Base-by-base conservation (phyloP, 768 basidiomycete genomes). In the Pleurotus tuber-regium region DNA sequence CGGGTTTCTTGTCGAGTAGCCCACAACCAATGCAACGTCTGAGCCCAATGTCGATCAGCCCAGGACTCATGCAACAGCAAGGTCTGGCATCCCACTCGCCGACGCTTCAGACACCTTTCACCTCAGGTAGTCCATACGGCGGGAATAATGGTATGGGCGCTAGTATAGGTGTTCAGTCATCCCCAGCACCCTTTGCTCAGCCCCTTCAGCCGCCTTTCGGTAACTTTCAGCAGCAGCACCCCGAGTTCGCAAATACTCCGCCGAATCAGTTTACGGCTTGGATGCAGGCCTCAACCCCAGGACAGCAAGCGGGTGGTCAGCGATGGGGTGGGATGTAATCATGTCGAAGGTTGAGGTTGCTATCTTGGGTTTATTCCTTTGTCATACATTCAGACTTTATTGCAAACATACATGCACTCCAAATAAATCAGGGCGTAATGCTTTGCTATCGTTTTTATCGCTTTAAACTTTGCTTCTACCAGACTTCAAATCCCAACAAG, bases 281-380 rank as follows among this genome's bases (percentile, higher is more conserved):
- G 58, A 31, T 57, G 57, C 25, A 66, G 64, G 43, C 58, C 59
- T 18, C 58, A 62, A 23, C 63, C 53, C 48, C 58, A 59, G 30
- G 38, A 53, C 36, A 48, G n/a, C 65, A 61, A 40, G 53, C 55
- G 39, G 50, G 61, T 35, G 61, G 52, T 12, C 61, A 63, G 28
- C 71, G 70, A 54, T 74, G 74, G 73, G 71, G 74, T 25, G 60
- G 67, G 19, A 66, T 74, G 66, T 74, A 62, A 48, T n/a, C 21
- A 23, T 16, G n/a, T 19, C 4, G 23, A 12, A 31, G 8, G 2
- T 42, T 10, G 7, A 16, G 6, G 40, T 42, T 42, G 14, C n/a
- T 24, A 42, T 42, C 18, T 23, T 16, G 40, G 18, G 14, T 3
- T 9, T 19, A 21, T 31, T 42, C 18, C 7, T 42, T 14, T n/a